Evolutionary conservation across 2,329 filamentous ascomycete genomes (phyloP), one percentile per base, ranked within the genome.

Genomic region (Penicillium sclerotigenum): DNA sequence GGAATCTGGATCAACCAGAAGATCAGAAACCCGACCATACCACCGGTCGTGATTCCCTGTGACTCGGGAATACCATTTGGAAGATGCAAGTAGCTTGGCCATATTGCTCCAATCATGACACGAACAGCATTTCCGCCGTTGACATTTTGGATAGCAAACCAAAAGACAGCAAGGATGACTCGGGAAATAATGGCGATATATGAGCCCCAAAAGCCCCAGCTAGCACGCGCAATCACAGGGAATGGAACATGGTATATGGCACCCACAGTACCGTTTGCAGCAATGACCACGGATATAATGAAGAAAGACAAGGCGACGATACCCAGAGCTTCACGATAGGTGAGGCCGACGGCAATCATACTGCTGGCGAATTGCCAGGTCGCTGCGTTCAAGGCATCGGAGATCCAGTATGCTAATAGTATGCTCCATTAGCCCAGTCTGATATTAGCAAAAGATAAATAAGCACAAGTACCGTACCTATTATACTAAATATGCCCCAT

Each of bases 91-190:
- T 71, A 78, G 14, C 71, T 73, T 2, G 76, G 75, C 76, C 75
- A 79, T 59, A 84, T 83, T 1, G 81, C 81, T 8, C 77, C 76
- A 14, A 83, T 71, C 71, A 82, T 81, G 41, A 80, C 78, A 5
- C 73, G 72, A 9, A 83, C 74, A 0, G 77, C 75, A 54, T 82
- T 81, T 0, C 81, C 84, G 0, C 86, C 85, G 59, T 86, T 86
- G 57, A 84, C 83, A 38, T 82, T 83, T 61, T 88, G 84, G 45
- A 88, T 86, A 0, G 85, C 84, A 51, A 87, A 83, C 87, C 82
- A 84, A 69, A 85, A 83, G 18, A 83, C 67, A 5, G 81, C 81
- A 4, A 84, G 76, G 54, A 84, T 79, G 37, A 77, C 75, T 11
- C 81, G 75, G 0, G 79, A 81, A 8, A 83, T 63, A 50, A 84